Percentiles rank a stretch among this genome's conserved stretches.
These are phyloP conservation scores for Vigna unguiculata DNA, from an alignment of 306 rosid species.

Conservation along the genomic window DNA sequence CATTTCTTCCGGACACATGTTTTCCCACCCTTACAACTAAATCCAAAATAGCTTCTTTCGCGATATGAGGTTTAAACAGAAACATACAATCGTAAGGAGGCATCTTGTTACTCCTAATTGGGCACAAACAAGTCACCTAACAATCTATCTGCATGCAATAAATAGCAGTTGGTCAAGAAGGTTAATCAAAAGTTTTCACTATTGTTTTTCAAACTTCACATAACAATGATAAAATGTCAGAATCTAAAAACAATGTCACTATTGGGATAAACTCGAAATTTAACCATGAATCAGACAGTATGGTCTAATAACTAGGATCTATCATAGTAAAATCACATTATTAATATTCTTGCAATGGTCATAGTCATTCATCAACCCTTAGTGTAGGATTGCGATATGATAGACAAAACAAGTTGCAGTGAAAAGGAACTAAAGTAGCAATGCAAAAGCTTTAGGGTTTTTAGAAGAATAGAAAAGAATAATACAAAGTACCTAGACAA, in stretches of 20 bases:
- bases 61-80: constrained; percentile 62
- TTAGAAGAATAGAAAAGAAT: no score
- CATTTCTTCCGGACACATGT: constrained; percentile 76
- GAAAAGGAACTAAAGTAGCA: no score
- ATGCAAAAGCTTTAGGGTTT: no score
- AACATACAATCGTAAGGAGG: constrained; percentile 88
- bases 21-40: constrained; percentile 78
- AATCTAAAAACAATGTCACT: neutral
- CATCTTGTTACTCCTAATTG: constrained; percentile 50
- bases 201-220: neutral
- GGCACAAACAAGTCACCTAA: neutral
- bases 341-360: no score
- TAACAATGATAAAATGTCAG: neutral
- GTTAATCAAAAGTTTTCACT: neutral
- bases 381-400: neutral
- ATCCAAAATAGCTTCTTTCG: constrained; percentile 62
- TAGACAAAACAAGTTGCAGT: neutral
- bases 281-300: neutral
- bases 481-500: no score
- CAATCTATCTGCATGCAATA: constrained; percentile 36
- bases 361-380: neutral
- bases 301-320: no score
- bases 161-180: neutral
- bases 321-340: no score
- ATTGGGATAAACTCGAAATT: neutral